A percentile compares a stretch with the other conserved stretches of the same genome.
Conservation (phyloP, 768 basidiomycete species). For the Kwoniella heveanensis region DNA sequence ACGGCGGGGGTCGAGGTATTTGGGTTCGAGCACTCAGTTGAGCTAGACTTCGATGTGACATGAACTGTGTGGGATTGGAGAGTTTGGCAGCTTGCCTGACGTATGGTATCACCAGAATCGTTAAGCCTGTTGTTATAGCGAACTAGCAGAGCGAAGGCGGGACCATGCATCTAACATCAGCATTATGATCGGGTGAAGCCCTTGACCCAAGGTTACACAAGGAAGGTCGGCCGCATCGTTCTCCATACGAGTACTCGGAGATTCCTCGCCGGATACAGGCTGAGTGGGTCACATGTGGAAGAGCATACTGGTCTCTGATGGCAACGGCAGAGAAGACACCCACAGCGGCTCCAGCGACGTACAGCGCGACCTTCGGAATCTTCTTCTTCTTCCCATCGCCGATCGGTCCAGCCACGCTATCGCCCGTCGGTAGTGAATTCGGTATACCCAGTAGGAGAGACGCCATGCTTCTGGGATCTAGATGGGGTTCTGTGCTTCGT, state of each 20-base stretch:
- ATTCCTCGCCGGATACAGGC: too few species aligned
- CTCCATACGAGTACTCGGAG: too few species aligned
- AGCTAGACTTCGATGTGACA: constrained; percentile 29
- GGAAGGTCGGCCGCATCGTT: too few species aligned
- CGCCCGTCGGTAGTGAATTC: constrained; percentile 3
- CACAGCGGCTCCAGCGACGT: constrained; percentile 44
- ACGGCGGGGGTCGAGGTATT: constrained; percentile 3
- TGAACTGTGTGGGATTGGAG: constrained; percentile 25
- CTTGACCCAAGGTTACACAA: too few species aligned
- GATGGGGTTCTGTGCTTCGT: too few species aligned
- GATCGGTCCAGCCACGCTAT: background rate
- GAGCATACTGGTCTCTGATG: too few species aligned
- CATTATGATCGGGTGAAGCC: background rate
- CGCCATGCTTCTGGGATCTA: too few species aligned
- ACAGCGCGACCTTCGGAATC: constrained; percentile 44
- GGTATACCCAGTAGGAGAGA: constrained; percentile 14
- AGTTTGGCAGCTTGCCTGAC: constrained; percentile 34
- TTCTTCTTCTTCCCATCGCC: constrained; percentile 23
- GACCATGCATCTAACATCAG: too few species aligned
- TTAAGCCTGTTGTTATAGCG: constrained; percentile 38
- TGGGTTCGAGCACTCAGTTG: background rate
- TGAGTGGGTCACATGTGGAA: too few species aligned
- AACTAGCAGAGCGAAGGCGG: constrained; percentile 24
- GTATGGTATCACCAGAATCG: constrained; percentile 38
- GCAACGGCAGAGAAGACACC: too few species aligned